Evolutionary conservation across 805 yeast genomes (phyloP).

Genomic region (Brettanomyces naardenensis): DNA sequence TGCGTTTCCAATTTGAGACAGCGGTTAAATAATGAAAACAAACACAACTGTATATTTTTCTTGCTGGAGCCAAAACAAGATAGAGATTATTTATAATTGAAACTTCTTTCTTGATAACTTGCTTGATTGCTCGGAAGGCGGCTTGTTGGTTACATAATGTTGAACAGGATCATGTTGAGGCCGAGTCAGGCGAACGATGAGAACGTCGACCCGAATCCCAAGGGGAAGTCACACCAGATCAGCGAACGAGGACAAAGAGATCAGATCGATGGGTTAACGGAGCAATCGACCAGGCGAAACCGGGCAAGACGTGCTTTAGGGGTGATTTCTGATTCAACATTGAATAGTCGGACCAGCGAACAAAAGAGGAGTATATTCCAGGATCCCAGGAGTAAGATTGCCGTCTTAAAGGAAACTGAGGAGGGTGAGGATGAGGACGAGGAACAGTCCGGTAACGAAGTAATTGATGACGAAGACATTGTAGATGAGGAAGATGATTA

Average conservation of each 20-base stretch:
- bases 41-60: too few relatives aligned
- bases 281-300: neutral
- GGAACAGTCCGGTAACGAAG: slow-evolving; percentile 1
- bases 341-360: slow-evolving; percentile 10
- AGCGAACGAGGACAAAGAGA: slow-evolving; percentile 1
- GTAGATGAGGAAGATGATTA: slow-evolving; percentile 6
- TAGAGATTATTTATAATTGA: too few relatives aligned
- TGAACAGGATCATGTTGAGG: too few relatives aligned
- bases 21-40: too few relatives aligned
- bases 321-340: slow-evolving; percentile 19
- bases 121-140: too few relatives aligned
- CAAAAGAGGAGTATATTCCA: neutral
- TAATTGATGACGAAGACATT: too few relatives aligned
- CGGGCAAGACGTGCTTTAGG: slow-evolving; percentile 22
- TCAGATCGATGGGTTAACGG: neutral
- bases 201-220: slow-evolving; percentile 3
- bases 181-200: slow-evolving; percentile 1
- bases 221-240: neutral
- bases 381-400: neutral
- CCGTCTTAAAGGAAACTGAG: too few relatives aligned
- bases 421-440: slow-evolving; percentile 3
- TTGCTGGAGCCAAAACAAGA: too few relatives aligned
- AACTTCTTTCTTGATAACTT: too few relatives aligned
- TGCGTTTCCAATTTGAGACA: too few relatives aligned
- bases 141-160: too few relatives aligned